Percentiles rank a stretch among this genome's conserved stretches.
Evolutionary conservation across 1,284 basidiomycete species (phyloP).

Genomic region (Sparassis latifolia): DNA sequence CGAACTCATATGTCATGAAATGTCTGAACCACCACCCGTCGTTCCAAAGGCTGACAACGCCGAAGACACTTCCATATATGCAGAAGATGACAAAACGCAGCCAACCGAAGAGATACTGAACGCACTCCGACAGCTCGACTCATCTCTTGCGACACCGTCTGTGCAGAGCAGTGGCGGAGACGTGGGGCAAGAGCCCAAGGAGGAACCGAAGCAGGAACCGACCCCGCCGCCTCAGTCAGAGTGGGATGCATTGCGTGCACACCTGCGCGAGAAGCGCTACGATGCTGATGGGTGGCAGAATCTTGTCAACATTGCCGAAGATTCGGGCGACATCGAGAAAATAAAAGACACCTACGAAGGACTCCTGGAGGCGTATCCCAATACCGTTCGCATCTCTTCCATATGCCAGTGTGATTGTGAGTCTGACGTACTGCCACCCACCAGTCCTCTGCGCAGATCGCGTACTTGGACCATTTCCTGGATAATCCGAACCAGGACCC

Average conservation of each 20-base stretch:
- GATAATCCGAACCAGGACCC: conserved; percentile 32
- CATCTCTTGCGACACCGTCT: conserved; percentile 14
- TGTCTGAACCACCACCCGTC: conserved; percentile 16
- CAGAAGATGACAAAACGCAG: conserved; percentile 28
- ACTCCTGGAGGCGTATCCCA: conserved; percentile 71
- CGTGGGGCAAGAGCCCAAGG: not conserved
- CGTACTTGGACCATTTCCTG: conserved; percentile 79
- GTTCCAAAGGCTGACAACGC: conserved; percentile 7
- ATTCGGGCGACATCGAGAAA: conserved; percentile 59
- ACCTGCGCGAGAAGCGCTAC: conserved; percentile 46
- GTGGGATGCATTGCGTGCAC: conserved; percentile 40
- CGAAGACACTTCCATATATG: conserved; percentile 1
- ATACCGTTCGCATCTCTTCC: conserved; percentile 51
- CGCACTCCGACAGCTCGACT: conserved; percentile 31
- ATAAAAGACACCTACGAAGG: conserved; percentile 70
- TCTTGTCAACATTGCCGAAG: conserved; percentile 61
- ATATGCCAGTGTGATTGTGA: conserved; percentile 5
- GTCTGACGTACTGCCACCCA: conserved; percentile 10
- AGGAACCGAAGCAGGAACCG: conserved; percentile 14
- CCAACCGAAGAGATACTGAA: conserved; percentile 35
- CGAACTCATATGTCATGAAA: conserved; percentile 2
- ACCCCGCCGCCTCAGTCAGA: conserved; percentile 32
- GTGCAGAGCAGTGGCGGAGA: conserved; percentile 19
- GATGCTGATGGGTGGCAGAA: conserved; percentile 66
- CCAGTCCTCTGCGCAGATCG: conserved; percentile 70